Evolutionary conservation across 768 basidiomycete genomes (phyloP), one percentile per base, ranked within the genome.

Genomic region (Tricholoma sp.): DNA sequence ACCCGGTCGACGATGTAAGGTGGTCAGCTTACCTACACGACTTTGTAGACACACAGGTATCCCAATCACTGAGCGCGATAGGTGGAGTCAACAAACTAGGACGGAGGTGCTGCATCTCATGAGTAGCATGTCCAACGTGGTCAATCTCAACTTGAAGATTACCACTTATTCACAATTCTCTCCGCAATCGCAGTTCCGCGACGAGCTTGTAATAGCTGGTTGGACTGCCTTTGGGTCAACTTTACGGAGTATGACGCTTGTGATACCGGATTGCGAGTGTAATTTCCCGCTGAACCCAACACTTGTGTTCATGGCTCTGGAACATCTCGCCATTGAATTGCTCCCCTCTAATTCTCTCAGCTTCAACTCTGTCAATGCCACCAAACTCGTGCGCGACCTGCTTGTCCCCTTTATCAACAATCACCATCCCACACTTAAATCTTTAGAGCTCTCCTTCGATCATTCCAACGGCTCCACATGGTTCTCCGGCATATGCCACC

Each of bases 181-280:
- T 31, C 29, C 37, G 8, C 29, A 3, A 20, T 50, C 17, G 24
- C 29, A 17, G 44, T 31, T 54, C 24, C 45, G 48, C 4, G 12
- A 47, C 5, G 44, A 45, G 58, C 45, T 65, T 39, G 57, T 69
- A 32, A 37, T 33, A 2, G 52, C 55, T 3, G 62, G 62, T 17
- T 69, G 68, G 68, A 13, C 41, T 24, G 57, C 65, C 8, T 69
- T 66, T 55, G 58, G 63, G 1, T 45, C 44, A 45, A 24, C 20
- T 10, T 45, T 28, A 45, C 1, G 44, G 24, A 45, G 49, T n/a
- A 54, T 69, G n/a, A 61, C 61, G 8, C 56, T 69, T 24, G 56
- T 47, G 28, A 20, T 12, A 47, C 45, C 24, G 11, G 24, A 28
- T 29, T 4, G 11, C 20, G 45, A 47, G 45, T 0, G 11, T 7